A percentile compares a stretch with the other conserved stretches of the same genome.
Evolutionary conservation across 768 basidiomycete species (phyloP).

Genomic region (Erythrobasidium yunnanense): DNA sequence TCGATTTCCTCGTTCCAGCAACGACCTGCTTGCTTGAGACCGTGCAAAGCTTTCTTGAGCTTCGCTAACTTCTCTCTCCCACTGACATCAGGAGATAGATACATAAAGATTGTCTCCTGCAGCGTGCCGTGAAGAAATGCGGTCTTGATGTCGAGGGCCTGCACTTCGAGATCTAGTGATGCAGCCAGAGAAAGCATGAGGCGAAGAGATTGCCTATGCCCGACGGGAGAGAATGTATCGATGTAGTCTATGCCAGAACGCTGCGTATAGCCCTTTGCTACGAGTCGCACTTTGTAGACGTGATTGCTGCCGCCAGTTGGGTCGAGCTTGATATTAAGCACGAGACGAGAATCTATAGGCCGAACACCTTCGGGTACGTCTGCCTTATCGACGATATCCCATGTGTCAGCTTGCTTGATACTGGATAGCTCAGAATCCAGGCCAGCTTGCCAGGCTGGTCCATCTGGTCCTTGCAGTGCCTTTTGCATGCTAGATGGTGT

Average conservation of each 20-base stretch:
- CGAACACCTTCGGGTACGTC: background rate
- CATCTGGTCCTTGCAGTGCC: background rate
- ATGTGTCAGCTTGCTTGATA: slow-evolving; percentile 2
- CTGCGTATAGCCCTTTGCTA: background rate
- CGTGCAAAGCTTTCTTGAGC: slow-evolving; percentile 4
- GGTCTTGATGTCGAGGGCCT: background rate
- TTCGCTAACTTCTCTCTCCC: slow-evolving; percentile 6
- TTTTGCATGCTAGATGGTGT: background rate
- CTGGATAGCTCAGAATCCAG: background rate
- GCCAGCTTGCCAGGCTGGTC: background rate
- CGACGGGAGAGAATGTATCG: slow-evolving; percentile 6
- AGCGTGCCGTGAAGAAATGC: slow-evolving; percentile 3
- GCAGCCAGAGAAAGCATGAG: background rate
- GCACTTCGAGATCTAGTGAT: background rate
- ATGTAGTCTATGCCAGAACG: slow-evolving; percentile 3
- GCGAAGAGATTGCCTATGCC: background rate
- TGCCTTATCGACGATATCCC: background rate
- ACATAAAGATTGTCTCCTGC: background rate
- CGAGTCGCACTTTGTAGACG: background rate
- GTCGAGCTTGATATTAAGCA: background rate
- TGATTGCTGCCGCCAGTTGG: background rate
- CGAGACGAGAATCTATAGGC: background rate
- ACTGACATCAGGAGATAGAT: background rate
- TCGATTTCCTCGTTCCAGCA: slow-evolving; percentile 20
- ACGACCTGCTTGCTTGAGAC: background rate